Evolutionary conservation across 1,139 yeast species (phyloP).

Genomic region (Yamadazyma siamensis): DNA sequence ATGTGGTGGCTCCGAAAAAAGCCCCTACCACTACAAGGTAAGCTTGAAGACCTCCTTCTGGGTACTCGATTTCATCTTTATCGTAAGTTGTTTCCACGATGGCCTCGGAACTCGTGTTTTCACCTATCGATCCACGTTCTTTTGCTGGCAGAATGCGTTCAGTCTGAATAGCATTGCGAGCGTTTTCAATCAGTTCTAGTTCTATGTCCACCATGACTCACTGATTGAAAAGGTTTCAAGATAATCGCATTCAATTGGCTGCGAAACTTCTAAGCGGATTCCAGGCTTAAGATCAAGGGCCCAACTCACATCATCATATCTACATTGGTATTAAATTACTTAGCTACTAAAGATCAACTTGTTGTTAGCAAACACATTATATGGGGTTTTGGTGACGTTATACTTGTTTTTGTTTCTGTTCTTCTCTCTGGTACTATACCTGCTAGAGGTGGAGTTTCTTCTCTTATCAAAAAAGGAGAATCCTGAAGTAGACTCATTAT

Average conservation of each 20-base stretch:
- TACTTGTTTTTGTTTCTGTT: slow-evolving; percentile 27
- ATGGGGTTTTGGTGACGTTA: slow-evolving; percentile 28
- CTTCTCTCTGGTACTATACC: slow-evolving; percentile 13
- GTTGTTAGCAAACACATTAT: slow-evolving; percentile 23
- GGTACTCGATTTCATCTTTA: slow-evolving; percentile 29
- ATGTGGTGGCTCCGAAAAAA: slow-evolving; percentile 51
- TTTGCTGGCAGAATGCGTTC: too few relatives aligned
- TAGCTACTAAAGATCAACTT: slow-evolving; percentile 17
- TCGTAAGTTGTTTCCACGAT: slow-evolving; percentile 1
- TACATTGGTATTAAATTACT: slow-evolving; percentile 7
- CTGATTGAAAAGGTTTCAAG: too few relatives aligned
- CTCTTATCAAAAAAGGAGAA: slow-evolving; percentile 31
- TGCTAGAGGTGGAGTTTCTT: slow-evolving; percentile 17
- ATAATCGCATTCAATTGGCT: too few relatives aligned
- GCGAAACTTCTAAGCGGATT: too few relatives aligned
- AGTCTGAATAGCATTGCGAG: too few relatives aligned
- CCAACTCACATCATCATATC: not conserved
- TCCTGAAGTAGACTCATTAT: slow-evolving; percentile 29
- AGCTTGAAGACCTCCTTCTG: slow-evolving; percentile 62
- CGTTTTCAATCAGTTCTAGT: too few relatives aligned
- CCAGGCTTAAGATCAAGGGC: too few relatives aligned
- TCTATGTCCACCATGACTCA: too few relatives aligned
- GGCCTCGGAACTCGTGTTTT: too few relatives aligned
- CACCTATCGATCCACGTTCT: too few relatives aligned
- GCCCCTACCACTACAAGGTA: slow-evolving; percentile 63